Evolutionary conservation across 192 early-diverging fungal genomes (phyloP).

Genomic region (Coemansia sp.): DNA sequence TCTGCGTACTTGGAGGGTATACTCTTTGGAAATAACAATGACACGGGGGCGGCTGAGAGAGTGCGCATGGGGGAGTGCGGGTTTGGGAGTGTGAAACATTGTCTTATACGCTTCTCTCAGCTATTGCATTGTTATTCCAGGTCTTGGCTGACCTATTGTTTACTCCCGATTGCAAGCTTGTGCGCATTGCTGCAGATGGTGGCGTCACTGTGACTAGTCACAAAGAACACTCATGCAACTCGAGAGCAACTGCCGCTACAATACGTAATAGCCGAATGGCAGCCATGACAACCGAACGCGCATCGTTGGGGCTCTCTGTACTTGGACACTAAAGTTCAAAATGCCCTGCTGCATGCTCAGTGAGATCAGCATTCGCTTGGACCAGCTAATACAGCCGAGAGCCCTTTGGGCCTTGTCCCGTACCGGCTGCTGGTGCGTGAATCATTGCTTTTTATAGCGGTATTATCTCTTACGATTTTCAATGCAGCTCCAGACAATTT

Average conservation of each 20-base stretch:
- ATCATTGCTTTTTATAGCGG: background rate
- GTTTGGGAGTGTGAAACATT: background rate
- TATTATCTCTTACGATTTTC: background rate
- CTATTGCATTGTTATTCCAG: background rate
- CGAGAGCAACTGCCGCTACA: background rate
- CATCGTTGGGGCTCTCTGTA: background rate
- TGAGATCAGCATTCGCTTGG: background rate
- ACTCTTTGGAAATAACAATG: background rate
- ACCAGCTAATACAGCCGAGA: background rate
- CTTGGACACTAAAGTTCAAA: background rate
- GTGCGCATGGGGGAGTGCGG: background rate
- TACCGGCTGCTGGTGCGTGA: background rate
- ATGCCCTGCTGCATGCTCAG: background rate
- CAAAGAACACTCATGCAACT: background rate
- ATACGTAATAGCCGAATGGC: background rate
- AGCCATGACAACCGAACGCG: background rate
- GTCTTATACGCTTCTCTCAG: background rate
- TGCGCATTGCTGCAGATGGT: background rate
- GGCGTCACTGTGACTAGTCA: slow-evolving; percentile 3
- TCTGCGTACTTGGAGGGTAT: background rate
- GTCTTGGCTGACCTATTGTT: background rate
- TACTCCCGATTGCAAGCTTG: background rate
- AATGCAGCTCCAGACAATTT: background rate
- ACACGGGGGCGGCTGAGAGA: background rate
- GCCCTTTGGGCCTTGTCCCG: background rate